phyloP scores from a whole-genome alignment of 192 early-diverging fungal genomes.

The Cladochytrium replicatum region DNA sequence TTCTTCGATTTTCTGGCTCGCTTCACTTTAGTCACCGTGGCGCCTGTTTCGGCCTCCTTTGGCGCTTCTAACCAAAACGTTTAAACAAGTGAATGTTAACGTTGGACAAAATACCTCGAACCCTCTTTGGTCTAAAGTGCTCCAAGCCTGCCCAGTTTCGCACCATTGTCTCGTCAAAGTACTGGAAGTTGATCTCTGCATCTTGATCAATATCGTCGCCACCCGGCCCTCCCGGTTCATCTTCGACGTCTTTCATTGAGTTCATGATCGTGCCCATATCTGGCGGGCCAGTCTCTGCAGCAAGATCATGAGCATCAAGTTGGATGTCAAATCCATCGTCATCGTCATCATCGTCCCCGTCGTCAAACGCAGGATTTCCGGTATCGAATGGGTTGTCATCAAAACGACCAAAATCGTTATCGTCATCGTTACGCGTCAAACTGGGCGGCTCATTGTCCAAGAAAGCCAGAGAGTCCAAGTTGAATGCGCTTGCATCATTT shows the following conservation, averaged over 20 bases:
- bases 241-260: slow-evolving; percentile 5
- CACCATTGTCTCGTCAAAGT: slow-evolving; percentile 76
- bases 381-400: slow-evolving; percentile 23
- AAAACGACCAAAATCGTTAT: slow-evolving; percentile 10
- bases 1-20: slow-evolving; percentile 3
- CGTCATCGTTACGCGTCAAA: neutral
- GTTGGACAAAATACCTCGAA: slow-evolving; percentile 2
- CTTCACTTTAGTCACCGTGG: neutral
- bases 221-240: too few species aligned
- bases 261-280: slow-evolving; percentile 3
- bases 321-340: slow-evolving; percentile 1
- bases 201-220: slow-evolving; percentile 14
- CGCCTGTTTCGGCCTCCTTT: neutral
- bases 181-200: slow-evolving; percentile 63
- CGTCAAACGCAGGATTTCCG: slow-evolving; percentile 8
- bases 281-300: neutral
- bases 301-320: slow-evolving; percentile 3
- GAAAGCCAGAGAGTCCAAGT: slow-evolving; percentile 52
- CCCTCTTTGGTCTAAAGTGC: slow-evolving; percentile 59
- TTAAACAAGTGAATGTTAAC: neutral
- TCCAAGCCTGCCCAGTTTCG: slow-evolving; percentile 89
- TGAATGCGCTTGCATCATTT: slow-evolving; percentile 54
- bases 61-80: neutral
- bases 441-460: slow-evolving; percentile 34
- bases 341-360: slow-evolving; percentile 19